phyloP scores from a whole-genome alignment of 768 basidiomycete genomes.

The Pisolithus albus region DNA sequence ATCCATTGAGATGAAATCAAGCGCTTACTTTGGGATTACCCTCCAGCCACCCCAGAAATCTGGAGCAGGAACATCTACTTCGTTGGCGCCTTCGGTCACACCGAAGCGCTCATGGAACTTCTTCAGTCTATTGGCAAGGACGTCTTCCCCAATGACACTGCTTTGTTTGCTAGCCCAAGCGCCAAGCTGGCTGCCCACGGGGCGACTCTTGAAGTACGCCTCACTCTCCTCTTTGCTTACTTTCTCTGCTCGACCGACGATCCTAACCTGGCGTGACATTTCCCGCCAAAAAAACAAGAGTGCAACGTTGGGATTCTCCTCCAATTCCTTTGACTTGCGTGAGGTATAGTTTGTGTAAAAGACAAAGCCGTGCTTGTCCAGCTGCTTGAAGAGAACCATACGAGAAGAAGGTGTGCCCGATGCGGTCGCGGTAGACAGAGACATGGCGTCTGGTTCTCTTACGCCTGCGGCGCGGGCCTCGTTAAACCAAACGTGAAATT shows the following conservation, averaged over 20 bases:
- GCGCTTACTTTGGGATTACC: constrained; percentile 73
- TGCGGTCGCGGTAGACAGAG: constrained; percentile 65
- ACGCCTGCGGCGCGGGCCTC: constrained; percentile 54
- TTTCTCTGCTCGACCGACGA: constrained; percentile 82
- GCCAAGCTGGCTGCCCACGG: constrained; percentile 77
- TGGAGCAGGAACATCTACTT: constrained; percentile 59
- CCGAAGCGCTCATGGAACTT: constrained; percentile 53
- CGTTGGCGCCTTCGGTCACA: constrained; percentile 34
- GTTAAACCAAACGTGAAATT: constrained; percentile 86
- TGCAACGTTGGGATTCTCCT: constrained; percentile 70
- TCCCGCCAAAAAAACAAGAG: constrained; percentile 92
- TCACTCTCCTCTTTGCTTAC: constrained; percentile 65
- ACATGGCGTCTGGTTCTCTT: constrained; percentile 86
- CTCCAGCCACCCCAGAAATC: constrained; percentile 98
- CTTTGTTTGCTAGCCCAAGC: constrained; percentile 96
- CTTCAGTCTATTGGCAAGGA: constrained; percentile 55
- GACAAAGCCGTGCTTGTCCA: constrained; percentile 84
- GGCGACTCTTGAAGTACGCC: constrained; percentile 77
- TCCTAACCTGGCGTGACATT: constrained; percentile 70
- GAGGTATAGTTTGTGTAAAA: constrained; percentile 98
- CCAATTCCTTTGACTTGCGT: constrained; percentile 80
- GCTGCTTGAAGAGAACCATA: constrained; percentile 86
- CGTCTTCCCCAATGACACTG: constrained; percentile 63
- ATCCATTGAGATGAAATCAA: background rate
- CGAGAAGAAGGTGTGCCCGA: constrained; percentile 79